Evolutionary conservation across 2,329 filamentous ascomycete species (phyloP).

Genomic region (Trichoderma breve): DNA sequence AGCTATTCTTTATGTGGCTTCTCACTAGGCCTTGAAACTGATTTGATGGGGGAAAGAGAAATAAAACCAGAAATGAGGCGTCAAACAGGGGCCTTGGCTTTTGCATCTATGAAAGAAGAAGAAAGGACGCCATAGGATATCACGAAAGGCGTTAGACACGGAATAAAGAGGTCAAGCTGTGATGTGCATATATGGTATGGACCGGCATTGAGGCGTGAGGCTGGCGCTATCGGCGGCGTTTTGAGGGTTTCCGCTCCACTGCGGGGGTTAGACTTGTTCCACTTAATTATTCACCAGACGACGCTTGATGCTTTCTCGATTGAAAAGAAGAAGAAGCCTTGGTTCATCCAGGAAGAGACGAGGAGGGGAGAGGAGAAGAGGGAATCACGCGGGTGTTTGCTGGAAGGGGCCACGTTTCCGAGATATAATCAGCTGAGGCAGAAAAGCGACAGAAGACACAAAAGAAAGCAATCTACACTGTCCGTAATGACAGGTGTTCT

Average conservation of each 20-base stretch:
- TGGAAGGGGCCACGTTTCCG: not conserved
- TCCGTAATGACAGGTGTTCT: constrained; percentile 7
- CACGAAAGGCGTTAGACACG: not conserved
- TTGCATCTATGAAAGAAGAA: not conserved
- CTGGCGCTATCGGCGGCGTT: not conserved
- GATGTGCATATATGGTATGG: not conserved
- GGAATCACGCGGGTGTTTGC: not conserved
- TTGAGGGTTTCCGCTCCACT: constrained; percentile 11
- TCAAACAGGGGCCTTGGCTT: not conserved
- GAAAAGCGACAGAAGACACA: not conserved
- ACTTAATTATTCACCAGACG: not conserved
- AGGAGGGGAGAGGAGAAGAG: not conserved
- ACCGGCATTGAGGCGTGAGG: not conserved
- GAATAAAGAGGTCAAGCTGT: not conserved
- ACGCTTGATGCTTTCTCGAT: not conserved
- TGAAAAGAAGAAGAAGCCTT: not conserved
- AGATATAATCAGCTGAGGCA: not conserved
- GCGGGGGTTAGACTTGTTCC: constrained; percentile 7
- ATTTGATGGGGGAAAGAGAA: not conserved
- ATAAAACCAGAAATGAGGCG: not conserved
- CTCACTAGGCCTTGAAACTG: constrained; percentile 45
- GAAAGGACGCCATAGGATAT: not conserved
- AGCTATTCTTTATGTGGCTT: constrained; percentile 92
- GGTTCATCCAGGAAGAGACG: not conserved
- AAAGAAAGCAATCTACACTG: not conserved